Evolutionary conservation across 2,329 filamentous ascomycete species (phyloP).

Genomic region (Aspergillus phoenicis): DNA sequence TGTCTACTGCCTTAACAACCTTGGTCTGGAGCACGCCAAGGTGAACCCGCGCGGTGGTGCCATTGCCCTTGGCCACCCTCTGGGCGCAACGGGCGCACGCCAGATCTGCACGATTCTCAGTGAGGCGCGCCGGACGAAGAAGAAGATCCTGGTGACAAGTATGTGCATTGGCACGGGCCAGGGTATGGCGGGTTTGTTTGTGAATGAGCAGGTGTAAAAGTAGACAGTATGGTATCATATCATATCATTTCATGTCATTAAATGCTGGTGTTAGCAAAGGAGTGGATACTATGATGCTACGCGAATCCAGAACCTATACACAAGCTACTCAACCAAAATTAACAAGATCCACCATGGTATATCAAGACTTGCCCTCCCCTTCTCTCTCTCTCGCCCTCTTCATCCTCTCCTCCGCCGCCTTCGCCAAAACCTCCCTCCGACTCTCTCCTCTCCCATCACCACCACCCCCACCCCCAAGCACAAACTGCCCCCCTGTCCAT

Average conservation of each 20-base stretch:
- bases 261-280: neutral
- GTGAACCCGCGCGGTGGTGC: slow-evolving; percentile 95
- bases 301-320: neutral
- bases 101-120: slow-evolving; percentile 91
- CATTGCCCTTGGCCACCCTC: slow-evolving; percentile 87
- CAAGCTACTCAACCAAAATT: neutral
- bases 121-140: slow-evolving; percentile 79
- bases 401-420: slow-evolving; percentile 69
- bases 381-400: slow-evolving; percentile 53
- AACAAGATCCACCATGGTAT: too few relatives aligned
- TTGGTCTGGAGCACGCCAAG: slow-evolving; percentile 63
- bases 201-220: slow-evolving; percentile 60
- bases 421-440: slow-evolving; percentile 73
- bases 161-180: slow-evolving; percentile 78
- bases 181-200: slow-evolving; percentile 68
- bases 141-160: slow-evolving; percentile 87
- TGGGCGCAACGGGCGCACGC: slow-evolving; percentile 84
- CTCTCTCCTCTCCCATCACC: slow-evolving; percentile 52
- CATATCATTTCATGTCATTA: slow-evolving; percentile 8
- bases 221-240: neutral
- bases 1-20: slow-evolving; percentile 82
- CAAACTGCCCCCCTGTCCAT: slow-evolving; percentile 78
- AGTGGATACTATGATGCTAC: neutral
- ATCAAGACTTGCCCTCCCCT: slow-evolving; percentile 22
- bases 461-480: slow-evolving; percentile 58